Conservation (phyloP, 1,139 yeast genomes). For the Nadsonia commutata region DNA sequence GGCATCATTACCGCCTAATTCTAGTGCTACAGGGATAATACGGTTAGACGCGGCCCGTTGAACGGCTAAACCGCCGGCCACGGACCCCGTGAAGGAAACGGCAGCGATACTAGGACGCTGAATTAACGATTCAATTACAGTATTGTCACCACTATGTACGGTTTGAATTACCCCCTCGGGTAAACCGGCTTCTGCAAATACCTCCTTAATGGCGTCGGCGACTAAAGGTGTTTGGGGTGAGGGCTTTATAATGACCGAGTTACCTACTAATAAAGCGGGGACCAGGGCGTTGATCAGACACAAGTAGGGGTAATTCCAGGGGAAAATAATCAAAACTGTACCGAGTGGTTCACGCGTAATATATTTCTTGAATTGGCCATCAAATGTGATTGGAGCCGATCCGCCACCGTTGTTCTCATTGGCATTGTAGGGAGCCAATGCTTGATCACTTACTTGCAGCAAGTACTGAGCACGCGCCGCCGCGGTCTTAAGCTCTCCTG, state of each 20-base stretch:
- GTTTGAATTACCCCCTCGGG: constrained; percentile 73
- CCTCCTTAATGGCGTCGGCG: constrained; percentile 48
- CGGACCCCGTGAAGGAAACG: constrained; percentile 80
- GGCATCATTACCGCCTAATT: constrained; percentile 84
- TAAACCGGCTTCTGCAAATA: constrained; percentile 57
- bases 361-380: constrained; percentile 26
- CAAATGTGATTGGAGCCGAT: constrained; percentile 7
- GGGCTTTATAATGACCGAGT: constrained; percentile 66
- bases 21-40: constrained; percentile 68
- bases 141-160: constrained; percentile 41
- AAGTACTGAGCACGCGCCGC: constrained; percentile 20
- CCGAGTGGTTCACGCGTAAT: constrained; percentile 54
- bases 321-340: constrained; percentile 71
- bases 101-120: constrained; percentile 47
- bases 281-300: constrained; percentile 73
- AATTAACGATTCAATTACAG: constrained; percentile 49
- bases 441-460: constrained; percentile 21
- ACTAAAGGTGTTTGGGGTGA: constrained; percentile 76
- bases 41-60: constrained; percentile 58
- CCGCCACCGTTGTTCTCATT: constrained; percentile 15
- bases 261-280: constrained; percentile 74
- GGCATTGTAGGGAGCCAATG: constrained; percentile 20
- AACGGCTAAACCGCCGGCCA: constrained; percentile 64
- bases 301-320: constrained; percentile 78
- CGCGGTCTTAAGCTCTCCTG: constrained; percentile 23